Evolutionary conservation across 108 stramenopile genomes (phyloP).

Genomic region (Skeletonema marinoi): DNA sequence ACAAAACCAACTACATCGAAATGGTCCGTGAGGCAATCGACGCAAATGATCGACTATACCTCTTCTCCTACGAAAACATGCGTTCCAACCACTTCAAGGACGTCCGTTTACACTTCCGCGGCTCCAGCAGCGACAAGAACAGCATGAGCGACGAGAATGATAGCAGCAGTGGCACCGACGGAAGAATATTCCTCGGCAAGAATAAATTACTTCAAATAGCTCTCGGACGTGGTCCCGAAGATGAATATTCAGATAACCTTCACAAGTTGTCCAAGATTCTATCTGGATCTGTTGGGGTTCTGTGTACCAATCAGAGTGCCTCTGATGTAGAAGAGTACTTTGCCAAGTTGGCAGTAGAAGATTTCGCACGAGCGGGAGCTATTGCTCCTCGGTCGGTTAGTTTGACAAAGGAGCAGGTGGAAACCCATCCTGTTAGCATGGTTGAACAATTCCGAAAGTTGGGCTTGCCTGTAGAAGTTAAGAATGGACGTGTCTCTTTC

Average conservation of each 20-base stretch:
- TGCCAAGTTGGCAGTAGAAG: conserved; percentile 74
- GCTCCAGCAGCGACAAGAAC: conserved; percentile 18
- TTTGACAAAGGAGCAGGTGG: conserved; percentile 73
- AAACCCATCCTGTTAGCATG: conserved; percentile 90
- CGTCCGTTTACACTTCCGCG: conserved; percentile 86
- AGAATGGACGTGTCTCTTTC: conserved; percentile 85
- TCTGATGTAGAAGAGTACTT: conserved; percentile 88
- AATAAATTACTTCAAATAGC: conserved; percentile 95
- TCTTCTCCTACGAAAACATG: conserved; percentile 96
- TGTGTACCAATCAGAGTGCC: conserved; percentile 78
- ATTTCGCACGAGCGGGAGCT: conserved; percentile 91
- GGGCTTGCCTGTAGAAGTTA: conserved; percentile 91
- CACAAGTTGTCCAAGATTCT: conserved; percentile 80
- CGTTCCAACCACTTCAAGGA: conserved; percentile 93
- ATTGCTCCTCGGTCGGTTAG: conserved; percentile 70
- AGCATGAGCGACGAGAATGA: conserved; percentile 28
- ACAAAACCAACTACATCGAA: conserved; percentile 86
- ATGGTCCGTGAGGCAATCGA: conserved; percentile 90
- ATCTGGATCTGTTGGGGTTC: conserved; percentile 87
- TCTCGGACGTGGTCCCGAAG: conserved; percentile 85
- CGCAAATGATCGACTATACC: conserved; percentile 78
- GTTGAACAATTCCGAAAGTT: conserved; percentile 94
- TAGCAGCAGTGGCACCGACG: conserved; percentile 10
- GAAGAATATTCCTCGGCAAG: conserved; percentile 94
- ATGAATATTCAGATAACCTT: conserved; percentile 94